These are phyloP conservation scores for Cucumis melo DNA, from an alignment of 306 rosid species.

Conservation along the genomic window DNA sequence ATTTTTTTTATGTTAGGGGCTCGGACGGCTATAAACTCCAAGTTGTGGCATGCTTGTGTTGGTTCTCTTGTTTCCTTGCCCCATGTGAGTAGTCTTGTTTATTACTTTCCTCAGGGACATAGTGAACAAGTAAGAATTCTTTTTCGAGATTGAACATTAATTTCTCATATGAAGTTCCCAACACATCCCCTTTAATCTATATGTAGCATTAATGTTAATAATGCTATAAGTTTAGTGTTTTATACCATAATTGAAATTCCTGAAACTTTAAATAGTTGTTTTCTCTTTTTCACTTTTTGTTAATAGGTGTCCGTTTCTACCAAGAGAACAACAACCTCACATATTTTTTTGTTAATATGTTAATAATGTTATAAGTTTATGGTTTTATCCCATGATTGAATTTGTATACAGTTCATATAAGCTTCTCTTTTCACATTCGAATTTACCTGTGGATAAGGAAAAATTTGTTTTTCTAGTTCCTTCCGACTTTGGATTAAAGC, in stretches of 20 bases:
- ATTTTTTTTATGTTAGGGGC: constrained; percentile 38
- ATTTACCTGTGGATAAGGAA: constrained; percentile 32
- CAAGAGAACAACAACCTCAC: constrained; percentile 74
- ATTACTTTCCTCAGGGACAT: constrained; percentile 96
- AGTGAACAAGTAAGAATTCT: constrained; percentile 68
- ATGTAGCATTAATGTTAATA: neutral
- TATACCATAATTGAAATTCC: neutral
- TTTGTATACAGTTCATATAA: neutral
- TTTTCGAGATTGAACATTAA: neutral
- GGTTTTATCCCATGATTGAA: no score
- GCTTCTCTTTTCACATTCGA: neutral
- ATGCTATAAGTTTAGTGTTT: neutral
- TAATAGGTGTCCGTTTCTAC: constrained; percentile 88
- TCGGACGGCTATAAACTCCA: constrained; percentile 63
- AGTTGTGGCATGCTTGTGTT: constrained; percentile 98
- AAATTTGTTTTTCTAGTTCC: constrained; percentile 74
- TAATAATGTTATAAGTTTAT: no score
- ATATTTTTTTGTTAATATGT: no score
- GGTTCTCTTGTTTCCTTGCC: constrained; percentile 91
- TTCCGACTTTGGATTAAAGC: constrained; percentile 65
- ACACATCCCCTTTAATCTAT: neutral
- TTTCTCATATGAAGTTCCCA: neutral
- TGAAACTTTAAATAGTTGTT: neutral
- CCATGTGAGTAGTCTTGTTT: constrained; percentile 69
- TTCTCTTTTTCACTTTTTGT: neutral